These are phyloP conservation scores for Immersiella caudata DNA, from an alignment of 495 filamentous ascomycete species.

Conservation along the genomic window DNA sequence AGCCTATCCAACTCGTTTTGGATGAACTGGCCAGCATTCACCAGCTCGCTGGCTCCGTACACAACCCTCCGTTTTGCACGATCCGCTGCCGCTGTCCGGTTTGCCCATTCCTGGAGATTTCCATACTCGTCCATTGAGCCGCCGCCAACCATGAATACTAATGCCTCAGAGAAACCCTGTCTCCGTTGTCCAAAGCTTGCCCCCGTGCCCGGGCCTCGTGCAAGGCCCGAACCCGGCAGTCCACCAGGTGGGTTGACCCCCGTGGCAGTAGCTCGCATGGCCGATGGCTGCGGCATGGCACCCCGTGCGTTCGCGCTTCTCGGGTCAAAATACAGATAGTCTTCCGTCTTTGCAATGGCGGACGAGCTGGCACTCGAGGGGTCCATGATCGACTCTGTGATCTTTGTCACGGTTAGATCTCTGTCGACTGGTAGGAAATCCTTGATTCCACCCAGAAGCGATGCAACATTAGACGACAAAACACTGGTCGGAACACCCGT, in stretches of 20 bases:
- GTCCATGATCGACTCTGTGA: conserved; percentile 98
- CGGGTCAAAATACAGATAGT: conserved; percentile 98
- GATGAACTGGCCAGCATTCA: conserved; percentile 89
- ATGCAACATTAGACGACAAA: conserved; percentile 79
- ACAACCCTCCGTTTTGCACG: conserved; percentile 73
- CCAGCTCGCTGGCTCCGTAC: conserved; percentile 93
- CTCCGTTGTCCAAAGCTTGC: conserved; percentile 92
- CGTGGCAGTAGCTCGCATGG: conserved; percentile 44
- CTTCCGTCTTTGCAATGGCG: conserved; percentile 95
- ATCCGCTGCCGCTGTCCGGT: conserved; percentile 63
- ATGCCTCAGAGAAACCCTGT: conserved; percentile 92
- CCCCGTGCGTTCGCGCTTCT: conserved; percentile 89
- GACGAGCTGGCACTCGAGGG: conserved; percentile 83
- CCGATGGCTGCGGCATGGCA: conserved; percentile 79
- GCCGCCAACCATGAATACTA: conserved; percentile 96
- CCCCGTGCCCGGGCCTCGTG: conserved; percentile 62
- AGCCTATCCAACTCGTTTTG: conserved; percentile 75
- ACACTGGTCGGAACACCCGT: conserved; percentile 67
- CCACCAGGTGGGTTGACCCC: conserved; percentile 45
- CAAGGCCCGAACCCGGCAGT: conserved; percentile 46
- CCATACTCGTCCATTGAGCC: conserved; percentile 99
- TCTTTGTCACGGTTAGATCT: conserved; percentile 95
- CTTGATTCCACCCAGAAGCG: conserved; percentile 95
- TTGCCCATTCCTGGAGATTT: conserved; percentile 95
- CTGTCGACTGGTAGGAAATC: conserved; percentile 96